A percentile compares a stretch with the other conserved stretches of the same genome.
These are phyloP conservation scores for Aspergillus pseudoglaucus DNA, from an alignment of 2,329 filamentous ascomycete species.

Conservation along the genomic window DNA sequence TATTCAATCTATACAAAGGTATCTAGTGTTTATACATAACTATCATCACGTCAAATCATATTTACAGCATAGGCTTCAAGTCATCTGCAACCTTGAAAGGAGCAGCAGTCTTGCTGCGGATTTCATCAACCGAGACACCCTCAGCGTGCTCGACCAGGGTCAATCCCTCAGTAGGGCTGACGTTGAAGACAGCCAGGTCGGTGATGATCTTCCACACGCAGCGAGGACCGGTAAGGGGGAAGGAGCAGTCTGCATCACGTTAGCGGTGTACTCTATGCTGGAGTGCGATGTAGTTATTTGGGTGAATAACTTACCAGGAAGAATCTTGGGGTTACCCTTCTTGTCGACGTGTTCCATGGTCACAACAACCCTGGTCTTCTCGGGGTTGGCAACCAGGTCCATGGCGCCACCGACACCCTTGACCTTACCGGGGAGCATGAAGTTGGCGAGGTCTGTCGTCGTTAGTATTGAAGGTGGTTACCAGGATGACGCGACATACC, in stretches of 20 bases:
- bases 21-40: not conserved
- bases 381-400: conserved; percentile 67
- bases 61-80: conserved; percentile 46
- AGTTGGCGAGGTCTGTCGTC: conserved; percentile 67
- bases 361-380: conserved; percentile 65
- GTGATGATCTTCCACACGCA: conserved; percentile 67
- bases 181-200: conserved; percentile 66
- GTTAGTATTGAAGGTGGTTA: conserved; percentile 3
- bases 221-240: conserved; percentile 60
- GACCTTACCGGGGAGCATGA: conserved; percentile 80
- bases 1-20: not conserved
- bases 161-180: conserved; percentile 55
- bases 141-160: conserved; percentile 62
- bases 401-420: conserved; percentile 81
- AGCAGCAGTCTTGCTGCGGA: conserved; percentile 65
- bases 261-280: not conserved
- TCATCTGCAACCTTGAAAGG: conserved; percentile 58
- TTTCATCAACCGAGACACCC: conserved; percentile 62
- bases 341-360: conserved; percentile 66
- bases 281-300: not conserved
- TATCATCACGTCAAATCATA: not conserved
- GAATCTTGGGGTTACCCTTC: conserved; percentile 62
- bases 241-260: conserved; percentile 46
- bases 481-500: conserved; percentile 13
- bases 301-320: conserved; percentile 25